These are phyloP conservation scores for Lasiodiplodia sp. DNA, from an alignment of 2,329 filamentous ascomycete genomes.

Conservation along the genomic window DNA sequence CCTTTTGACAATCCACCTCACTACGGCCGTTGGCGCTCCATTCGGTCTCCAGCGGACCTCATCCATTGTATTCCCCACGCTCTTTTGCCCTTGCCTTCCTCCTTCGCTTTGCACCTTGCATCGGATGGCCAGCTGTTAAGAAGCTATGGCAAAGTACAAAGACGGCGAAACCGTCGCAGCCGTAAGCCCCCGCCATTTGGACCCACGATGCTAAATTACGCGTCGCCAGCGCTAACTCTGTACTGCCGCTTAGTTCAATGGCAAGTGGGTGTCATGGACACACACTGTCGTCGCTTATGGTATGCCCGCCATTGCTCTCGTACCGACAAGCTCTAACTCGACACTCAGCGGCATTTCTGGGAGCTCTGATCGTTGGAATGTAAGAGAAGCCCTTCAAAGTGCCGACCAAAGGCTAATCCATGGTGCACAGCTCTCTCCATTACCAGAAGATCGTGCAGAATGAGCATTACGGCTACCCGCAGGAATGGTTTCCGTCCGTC, in stretches of 20 bases:
- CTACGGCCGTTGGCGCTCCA: conserved; percentile 8
- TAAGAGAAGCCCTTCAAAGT: conserved; percentile 33
- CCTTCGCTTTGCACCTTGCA: not conserved
- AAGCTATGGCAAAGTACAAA: conserved; percentile 65
- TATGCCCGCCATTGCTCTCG: conserved; percentile 44
- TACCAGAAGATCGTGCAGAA: conserved; percentile 98
- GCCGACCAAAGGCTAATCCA: not conserved
- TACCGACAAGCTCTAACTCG: not conserved
- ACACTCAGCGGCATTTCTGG: conserved; percentile 76
- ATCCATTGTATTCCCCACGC: not conserved
- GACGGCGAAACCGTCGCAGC: conserved; percentile 69
- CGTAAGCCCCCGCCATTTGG: conserved; percentile 50
- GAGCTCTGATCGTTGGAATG: conserved; percentile 80
- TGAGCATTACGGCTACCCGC: conserved; percentile 79
- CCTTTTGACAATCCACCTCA: not conserved
- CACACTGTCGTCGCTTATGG: conserved; percentile 87
- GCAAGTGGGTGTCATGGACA: conserved; percentile 87
- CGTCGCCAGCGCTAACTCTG: not conserved
- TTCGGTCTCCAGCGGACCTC: not conserved
- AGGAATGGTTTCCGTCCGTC: conserved; percentile 97
- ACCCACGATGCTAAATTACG: not conserved
- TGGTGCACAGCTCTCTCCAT: conserved; percentile 70
- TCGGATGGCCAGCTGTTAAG: conserved; percentile 28
- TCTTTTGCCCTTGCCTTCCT: conserved; percentile 8
- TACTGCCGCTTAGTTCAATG: conserved; percentile 67